Evolutionary conservation across 2,329 filamentous ascomycete genomes (phyloP), one percentile per base, ranked within the genome.

Genomic region (Diaporthe citrichinensis): DNA sequence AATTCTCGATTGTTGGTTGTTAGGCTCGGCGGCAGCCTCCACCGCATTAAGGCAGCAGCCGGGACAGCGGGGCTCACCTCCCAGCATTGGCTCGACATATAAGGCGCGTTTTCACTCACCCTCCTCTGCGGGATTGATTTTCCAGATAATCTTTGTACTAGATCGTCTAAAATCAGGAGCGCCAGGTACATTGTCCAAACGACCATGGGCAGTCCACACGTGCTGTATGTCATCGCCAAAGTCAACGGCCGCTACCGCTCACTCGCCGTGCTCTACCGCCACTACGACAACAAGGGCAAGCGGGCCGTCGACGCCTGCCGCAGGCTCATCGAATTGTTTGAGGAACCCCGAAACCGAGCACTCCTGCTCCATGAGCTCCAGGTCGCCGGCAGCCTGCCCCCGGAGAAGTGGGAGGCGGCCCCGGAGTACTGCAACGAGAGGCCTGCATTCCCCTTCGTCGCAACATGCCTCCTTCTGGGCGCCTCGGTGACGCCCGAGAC

Each of bases 381-480:
- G 23, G 14, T 72, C 44, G 71, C 71, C 23, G 25, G 36, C 55
- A 25, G 57, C 2, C 15, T 62, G 7, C 51, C 53, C 28, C 20
- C 31, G 17, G 55, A 72, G 12, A 36, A 72, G 28, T 72, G 71
- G 55, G 31, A 51, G 39, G 57, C 71, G 8, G 8, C 15, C 14
- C 57, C 4, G 14, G 28, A 61, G 6, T 61, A 61, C 15, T 44
- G 23, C 57, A 41, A 51, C n/a, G 71, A 72, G 41, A 61, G 58
- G 71, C 71, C 71, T 2, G 20, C 58, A 41, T 72, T 72, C 55
- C 71, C 71, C 20, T 71, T 71, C 20, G 14, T 71, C 7, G 53
- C 68, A 23, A 68, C 62, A 1, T 36, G 44, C 46, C 62, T 68
- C 46, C 28, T 53, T 4, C 62, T 39, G 31, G 62, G 62, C 28